These are phyloP conservation scores for Coemansia sp. DNA, from an alignment of 192 early-diverging fungal genomes.

Conservation along the genomic window DNA sequence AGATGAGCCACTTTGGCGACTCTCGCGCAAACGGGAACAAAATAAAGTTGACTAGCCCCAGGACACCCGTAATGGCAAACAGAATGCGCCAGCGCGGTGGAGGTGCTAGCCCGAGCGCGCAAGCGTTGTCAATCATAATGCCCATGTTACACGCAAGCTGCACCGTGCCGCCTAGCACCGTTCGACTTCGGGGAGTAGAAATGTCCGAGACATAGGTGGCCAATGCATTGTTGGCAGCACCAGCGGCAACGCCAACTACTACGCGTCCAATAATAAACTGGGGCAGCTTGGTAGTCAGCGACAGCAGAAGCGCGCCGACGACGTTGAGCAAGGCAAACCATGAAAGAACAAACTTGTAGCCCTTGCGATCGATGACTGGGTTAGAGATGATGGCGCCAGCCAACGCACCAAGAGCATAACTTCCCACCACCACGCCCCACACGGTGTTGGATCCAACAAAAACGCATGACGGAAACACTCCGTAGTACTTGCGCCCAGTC, in stretches of 20 bases:
- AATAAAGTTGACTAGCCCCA: slow-evolving; percentile 53
- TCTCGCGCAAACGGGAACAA: slow-evolving; percentile 71
- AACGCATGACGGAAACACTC: slow-evolving; percentile 40
- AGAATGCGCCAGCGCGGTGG: slow-evolving; percentile 70
- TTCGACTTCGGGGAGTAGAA: slow-evolving; percentile 62
- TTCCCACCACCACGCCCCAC: slow-evolving; percentile 57
- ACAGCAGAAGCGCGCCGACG: slow-evolving; percentile 58
- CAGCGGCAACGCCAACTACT: slow-evolving; percentile 66
- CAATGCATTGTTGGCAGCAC: slow-evolving; percentile 56
- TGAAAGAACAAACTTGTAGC: slow-evolving; percentile 62
- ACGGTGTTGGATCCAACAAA: slow-evolving; percentile 40
- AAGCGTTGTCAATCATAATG: slow-evolving; percentile 66
- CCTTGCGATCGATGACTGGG: slow-evolving; percentile 53
- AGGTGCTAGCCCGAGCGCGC: slow-evolving; percentile 56
- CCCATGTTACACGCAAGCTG: slow-evolving; percentile 76
- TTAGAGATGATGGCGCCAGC: slow-evolving; percentile 62
- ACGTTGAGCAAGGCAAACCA: slow-evolving; percentile 67
- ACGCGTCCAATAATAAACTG: slow-evolving; percentile 73
- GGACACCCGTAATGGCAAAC: slow-evolving; percentile 58
- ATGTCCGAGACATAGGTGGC: slow-evolving; percentile 77
- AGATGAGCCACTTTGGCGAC: slow-evolving; percentile 68
- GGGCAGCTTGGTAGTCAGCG: slow-evolving; percentile 55
- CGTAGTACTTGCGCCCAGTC: slow-evolving; percentile 43
- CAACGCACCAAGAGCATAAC: slow-evolving; percentile 61
- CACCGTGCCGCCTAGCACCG: slow-evolving; percentile 65